A percentile compares a stretch with the other conserved stretches of the same genome.
Conservation (phyloP, 2,329 filamentous ascomycete species). For the Paecilomyces niveus region DNA sequence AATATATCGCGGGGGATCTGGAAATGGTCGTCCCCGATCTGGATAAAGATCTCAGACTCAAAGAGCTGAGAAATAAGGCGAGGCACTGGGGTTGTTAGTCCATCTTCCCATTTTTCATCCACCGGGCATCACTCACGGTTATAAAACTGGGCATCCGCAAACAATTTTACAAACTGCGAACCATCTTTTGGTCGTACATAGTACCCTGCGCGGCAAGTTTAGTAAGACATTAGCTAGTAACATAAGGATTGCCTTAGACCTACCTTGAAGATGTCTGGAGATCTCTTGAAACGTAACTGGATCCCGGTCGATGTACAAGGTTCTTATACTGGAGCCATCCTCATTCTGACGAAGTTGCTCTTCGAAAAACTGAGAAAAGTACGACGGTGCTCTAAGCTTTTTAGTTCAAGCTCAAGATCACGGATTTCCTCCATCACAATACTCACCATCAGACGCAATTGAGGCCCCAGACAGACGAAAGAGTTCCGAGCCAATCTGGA, state of each 20-base stretch:
- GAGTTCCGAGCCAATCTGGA: slow-evolving; percentile 63
- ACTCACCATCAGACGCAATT: slow-evolving; percentile 64
- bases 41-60: slow-evolving; percentile 85
- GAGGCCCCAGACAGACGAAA: slow-evolving; percentile 64
- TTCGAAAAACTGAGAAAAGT: slow-evolving; percentile 90
- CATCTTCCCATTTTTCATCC: not conserved
- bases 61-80: slow-evolving; percentile 85
- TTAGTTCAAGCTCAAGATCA: slow-evolving; percentile 32
- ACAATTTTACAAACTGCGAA: slow-evolving; percentile 82
- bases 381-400: slow-evolving; percentile 72
- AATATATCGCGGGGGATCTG: slow-evolving; percentile 87
- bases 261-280: slow-evolving; percentile 74
- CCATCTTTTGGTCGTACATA: slow-evolving; percentile 75
- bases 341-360: slow-evolving; percentile 65
- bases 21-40: slow-evolving; percentile 80
- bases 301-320: slow-evolving; percentile 91
- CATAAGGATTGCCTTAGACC: not conserved
- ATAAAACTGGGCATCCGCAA: slow-evolving; percentile 94
- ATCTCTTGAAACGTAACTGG: slow-evolving; percentile 85
- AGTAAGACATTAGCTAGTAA: not conserved
- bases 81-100: slow-evolving; percentile 53
- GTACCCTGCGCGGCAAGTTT: slow-evolving; percentile 52
- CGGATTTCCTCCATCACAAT: not conserved
- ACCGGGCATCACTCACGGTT: slow-evolving; percentile 51
- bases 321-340: slow-evolving; percentile 57